phyloP scores from a whole-genome alignment of 495 filamentous ascomycete genomes.

The Letharia columbiana region DNA sequence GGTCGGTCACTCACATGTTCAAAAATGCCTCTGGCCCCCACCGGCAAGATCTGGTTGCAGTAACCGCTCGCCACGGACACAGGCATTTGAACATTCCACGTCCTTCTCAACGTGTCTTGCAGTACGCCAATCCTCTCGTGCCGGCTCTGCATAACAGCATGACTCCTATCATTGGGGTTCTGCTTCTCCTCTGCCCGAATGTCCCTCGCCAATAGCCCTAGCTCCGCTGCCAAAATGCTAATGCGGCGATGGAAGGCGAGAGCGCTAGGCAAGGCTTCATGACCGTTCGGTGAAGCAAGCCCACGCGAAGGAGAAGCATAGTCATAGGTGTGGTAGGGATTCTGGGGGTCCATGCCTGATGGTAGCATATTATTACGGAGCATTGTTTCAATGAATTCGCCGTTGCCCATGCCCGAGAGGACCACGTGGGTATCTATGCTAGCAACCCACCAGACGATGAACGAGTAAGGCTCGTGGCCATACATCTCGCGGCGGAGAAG shows the following conservation, averaged over 20 bases:
- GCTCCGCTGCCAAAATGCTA: slow-evolving; percentile 34
- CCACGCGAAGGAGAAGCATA: slow-evolving; percentile 26
- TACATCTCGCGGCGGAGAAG: slow-evolving; percentile 39
- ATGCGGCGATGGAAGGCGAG: slow-evolving; percentile 41
- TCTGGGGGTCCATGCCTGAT: slow-evolving; percentile 21
- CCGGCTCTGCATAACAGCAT: slow-evolving; percentile 21
- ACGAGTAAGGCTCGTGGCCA: slow-evolving; percentile 42
- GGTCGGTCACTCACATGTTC: slow-evolving; percentile 38
- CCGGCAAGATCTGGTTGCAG: slow-evolving; percentile 37
- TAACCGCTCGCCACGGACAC: slow-evolving; percentile 15
- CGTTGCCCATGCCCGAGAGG: slow-evolving; percentile 44
- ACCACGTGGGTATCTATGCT: slow-evolving; percentile 49
- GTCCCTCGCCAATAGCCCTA: slow-evolving; percentile 37
- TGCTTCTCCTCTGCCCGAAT: slow-evolving; percentile 29
- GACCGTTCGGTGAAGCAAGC: slow-evolving; percentile 31
- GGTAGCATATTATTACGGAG: slow-evolving; percentile 44
- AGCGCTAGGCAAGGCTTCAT: slow-evolving; percentile 34
- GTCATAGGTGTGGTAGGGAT: slow-evolving; percentile 28
- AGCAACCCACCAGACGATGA: slow-evolving; percentile 49
- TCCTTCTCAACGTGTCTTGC: slow-evolving; percentile 33
- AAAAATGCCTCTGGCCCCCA: slow-evolving; percentile 35
- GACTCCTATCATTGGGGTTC: slow-evolving; percentile 1
- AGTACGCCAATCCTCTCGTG: slow-evolving; percentile 28
- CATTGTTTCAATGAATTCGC: slow-evolving; percentile 42
- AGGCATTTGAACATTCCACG: slow-evolving; percentile 37